phyloP scores from a whole-genome alignment of 768 basidiomycete genomes.

The Panus rudis region DNA sequence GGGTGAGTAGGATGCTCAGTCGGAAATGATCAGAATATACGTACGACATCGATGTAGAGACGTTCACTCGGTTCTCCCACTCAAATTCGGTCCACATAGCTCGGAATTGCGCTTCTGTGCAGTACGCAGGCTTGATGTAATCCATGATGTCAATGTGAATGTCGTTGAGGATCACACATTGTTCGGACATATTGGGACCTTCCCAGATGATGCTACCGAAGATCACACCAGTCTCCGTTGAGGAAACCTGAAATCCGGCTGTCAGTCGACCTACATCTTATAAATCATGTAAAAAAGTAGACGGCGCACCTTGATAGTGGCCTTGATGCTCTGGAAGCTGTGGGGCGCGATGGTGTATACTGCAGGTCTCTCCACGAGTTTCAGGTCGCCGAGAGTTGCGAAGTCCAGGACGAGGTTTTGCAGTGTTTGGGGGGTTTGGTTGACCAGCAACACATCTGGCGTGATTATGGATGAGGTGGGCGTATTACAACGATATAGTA shows the following conservation, averaged over 20 bases:
- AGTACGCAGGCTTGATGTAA: slow-evolving; percentile 94
- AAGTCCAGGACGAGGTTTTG: slow-evolving; percentile 98
- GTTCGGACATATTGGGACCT: slow-evolving; percentile 78
- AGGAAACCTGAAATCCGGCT: slow-evolving; percentile 59
- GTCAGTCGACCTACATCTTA: neutral
- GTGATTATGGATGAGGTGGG: neutral
- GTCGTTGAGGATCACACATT: slow-evolving; percentile 91
- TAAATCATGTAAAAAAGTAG: neutral
- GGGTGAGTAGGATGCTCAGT: neutral
- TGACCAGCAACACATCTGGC: slow-evolving; percentile 89
- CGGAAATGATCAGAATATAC: slow-evolving; percentile 26
- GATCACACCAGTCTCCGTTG: slow-evolving; percentile 97
- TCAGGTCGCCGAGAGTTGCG: slow-evolving; percentile 93
- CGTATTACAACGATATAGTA: neutral
- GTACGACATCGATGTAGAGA: slow-evolving; percentile 75
- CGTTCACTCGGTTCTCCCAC: slow-evolving; percentile 99
- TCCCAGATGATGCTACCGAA: slow-evolving; percentile 98
- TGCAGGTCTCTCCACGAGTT: slow-evolving; percentile 92
- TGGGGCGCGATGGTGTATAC: slow-evolving; percentile 93
- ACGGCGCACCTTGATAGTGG: slow-evolving; percentile 77
- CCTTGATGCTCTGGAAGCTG: slow-evolving; percentile 97
- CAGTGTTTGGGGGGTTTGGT: slow-evolving; percentile 88
- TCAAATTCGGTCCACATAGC: slow-evolving; percentile 99
- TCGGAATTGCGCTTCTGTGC: slow-evolving; percentile 94
- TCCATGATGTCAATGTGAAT: slow-evolving; percentile 99